These are phyloP conservation scores for Neostapfia colusana DNA, from an alignment of 176 grass and related monocot species.

Conservation along the genomic window DNA sequence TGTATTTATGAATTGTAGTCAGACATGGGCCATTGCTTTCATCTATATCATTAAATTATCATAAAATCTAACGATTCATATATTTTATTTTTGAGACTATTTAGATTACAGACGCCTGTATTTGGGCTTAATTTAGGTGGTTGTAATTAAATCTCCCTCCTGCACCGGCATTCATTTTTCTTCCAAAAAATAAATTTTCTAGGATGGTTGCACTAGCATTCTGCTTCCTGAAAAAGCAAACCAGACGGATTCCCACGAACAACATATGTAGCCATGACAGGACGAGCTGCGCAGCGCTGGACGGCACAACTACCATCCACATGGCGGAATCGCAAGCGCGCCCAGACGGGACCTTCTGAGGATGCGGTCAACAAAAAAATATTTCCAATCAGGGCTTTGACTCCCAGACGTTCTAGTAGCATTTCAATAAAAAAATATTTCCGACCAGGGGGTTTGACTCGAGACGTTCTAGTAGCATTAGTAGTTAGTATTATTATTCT, in stretches of 20 bases:
- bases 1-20: too few relatives aligned
- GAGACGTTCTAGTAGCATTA: background rate
- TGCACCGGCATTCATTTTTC: background rate
- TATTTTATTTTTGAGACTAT: too few relatives aligned
- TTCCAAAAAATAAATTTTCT: background rate
- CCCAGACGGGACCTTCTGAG: background rate
- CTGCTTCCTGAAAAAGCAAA: background rate
- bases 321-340: background rate
- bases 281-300: background rate
- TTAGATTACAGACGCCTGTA: too few relatives aligned
- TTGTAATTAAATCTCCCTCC: too few relatives aligned
- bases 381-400: background rate
- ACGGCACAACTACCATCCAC: background rate
- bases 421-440: background rate
- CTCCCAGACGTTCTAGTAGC: background rate
- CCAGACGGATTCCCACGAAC: background rate
- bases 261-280: background rate
- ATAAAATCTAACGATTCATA: too few relatives aligned
- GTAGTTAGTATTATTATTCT: background rate
- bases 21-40: too few relatives aligned
- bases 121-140: too few relatives aligned
- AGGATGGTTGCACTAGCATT: background rate
- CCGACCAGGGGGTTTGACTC: background rate
- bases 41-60: too few relatives aligned
- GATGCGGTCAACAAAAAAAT: background rate